Base-by-base conservation (phyloP, 208 protist species). In the Leishmania lainsoni region DNA sequence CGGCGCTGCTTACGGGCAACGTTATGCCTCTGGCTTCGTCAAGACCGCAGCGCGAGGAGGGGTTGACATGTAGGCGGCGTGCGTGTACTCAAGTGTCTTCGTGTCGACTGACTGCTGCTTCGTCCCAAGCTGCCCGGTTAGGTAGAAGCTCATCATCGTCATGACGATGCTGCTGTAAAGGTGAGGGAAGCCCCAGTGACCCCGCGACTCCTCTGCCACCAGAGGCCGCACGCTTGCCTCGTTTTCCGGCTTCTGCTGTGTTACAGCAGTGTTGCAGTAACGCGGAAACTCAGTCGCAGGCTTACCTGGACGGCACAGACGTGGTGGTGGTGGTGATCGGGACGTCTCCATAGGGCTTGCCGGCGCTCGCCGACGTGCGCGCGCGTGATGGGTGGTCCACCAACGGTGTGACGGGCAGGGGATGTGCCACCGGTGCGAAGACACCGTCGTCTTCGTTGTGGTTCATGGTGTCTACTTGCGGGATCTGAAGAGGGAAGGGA, bases 201-300 rank as follows among this genome's bases (percentile, higher is more conserved):
- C 52, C 76, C 84, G 84, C 61, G 80, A 75, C 52, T 84, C 80
- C 65, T 84, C 80, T 26, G 80, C 80, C 22, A 70, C 81, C 63
- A 79, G 71, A n/a, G 77, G 81, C 20, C 12, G 54, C 59, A 39
- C 61, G 17, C 59, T 56, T 5, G n/a, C 59, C 35, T 78, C 65
- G 26, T 78, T 42, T 52, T 70, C 73, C n/a, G 26, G 26, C 73
- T 12, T 54, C 59, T 81, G 72, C 76, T 48, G 68, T 29, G 81
- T 61, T 12, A 70, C 68, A 0, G 76, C 71, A 10, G 69, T 76
- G 51, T 12, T 2, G 81, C 71, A 49, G 81, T 20, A 9, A 81
- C 77, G 45, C 72, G 76, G 54, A 32, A 42, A 35, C 32, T 74
- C 70, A 59, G 71, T 17, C n/a, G 45, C 6, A 61, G 81, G 56